These are phyloP conservation scores for Plasmodium vinckei DNA, from an alignment of 169 alveolate genomes.

Conservation along the genomic window DNA sequence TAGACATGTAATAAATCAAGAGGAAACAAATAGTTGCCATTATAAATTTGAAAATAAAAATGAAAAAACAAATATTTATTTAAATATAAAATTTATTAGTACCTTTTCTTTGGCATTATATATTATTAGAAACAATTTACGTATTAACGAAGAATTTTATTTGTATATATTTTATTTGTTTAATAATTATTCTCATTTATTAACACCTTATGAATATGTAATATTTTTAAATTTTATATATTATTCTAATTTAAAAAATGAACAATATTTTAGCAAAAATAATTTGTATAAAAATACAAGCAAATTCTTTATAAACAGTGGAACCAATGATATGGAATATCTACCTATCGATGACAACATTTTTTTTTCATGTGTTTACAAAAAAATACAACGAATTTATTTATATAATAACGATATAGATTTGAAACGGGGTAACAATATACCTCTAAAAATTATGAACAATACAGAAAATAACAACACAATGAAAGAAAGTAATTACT, in stretches of 20 bases:
- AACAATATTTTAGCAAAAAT: constrained; percentile 12
- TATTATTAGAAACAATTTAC: constrained; percentile 32
- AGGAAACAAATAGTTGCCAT: not conserved
- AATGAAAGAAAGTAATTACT: not conserved
- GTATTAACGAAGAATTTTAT: constrained; percentile 41
- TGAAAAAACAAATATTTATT: not conserved
- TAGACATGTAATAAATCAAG: too few species aligned
- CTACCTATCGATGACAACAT: constrained; percentile 1
- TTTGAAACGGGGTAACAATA: not conserved
- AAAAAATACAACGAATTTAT: constrained; percentile 33
- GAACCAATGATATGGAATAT: not conserved
- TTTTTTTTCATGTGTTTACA: constrained; percentile 7
- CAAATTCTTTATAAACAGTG: not conserved
- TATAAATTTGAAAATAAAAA: constrained; percentile 12
- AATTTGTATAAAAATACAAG: constrained; percentile 10
- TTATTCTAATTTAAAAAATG: constrained; percentile 34
- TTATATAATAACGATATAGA: not conserved
- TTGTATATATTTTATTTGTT: constrained; percentile 29
- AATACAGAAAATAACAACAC: not conserved
- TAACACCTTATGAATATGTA: constrained; percentile 21
- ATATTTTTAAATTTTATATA: constrained; percentile 19
- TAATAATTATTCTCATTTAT: constrained; percentile 12
- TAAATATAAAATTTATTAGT: constrained; percentile 26
- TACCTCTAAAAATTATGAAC: not conserved
- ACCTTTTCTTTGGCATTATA: constrained; percentile 53